phyloP scores from a whole-genome alignment of 179 eudicot genomes.

The Monotropa hypopitys region DNA sequence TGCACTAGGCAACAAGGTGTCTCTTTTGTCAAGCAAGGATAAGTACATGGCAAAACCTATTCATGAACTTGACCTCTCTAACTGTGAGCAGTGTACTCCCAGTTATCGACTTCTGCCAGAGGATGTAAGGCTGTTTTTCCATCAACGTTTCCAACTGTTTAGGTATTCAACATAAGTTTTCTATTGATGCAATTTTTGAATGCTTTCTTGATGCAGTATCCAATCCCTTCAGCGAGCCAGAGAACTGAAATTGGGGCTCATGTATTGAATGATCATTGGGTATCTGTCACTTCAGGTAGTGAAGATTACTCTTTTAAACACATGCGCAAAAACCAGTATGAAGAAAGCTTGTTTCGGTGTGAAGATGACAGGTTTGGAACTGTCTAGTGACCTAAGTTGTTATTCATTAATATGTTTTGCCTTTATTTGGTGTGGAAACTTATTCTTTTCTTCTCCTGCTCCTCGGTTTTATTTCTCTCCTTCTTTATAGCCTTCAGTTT shows the following conservation, averaged over 20 bases:
- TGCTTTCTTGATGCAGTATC: conserved; percentile 42
- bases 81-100: conserved; percentile 86
- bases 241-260: conserved; percentile 54
- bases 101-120: conserved; percentile 86
- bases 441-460: not conserved
- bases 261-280: conserved; percentile 78
- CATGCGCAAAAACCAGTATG: conserved; percentile 88
- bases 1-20: conserved; percentile 20
- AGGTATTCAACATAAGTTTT: too few species aligned
- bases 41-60: conserved; percentile 71
- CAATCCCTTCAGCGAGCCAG: conserved; percentile 67
- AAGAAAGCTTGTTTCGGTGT: conserved; percentile 83
- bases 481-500: not conserved
- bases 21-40: conserved; percentile 40
- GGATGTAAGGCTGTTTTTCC: conserved; percentile 48
- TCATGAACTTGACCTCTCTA: conserved; percentile 95
- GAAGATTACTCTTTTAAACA: conserved; percentile 90
- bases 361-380: conserved; percentile 78
- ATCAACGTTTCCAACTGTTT: too few species aligned
- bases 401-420: not conserved
- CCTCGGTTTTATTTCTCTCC: not conserved
- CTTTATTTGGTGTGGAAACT: not conserved
- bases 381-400: not conserved
- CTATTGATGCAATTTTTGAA: not conserved
- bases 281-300: conserved; percentile 87